Evolutionary conservation across 202 grass and related monocot species (phyloP), one percentile per base, ranked within the genome.

Genomic region (Tripidium arundinaceum): DNA sequence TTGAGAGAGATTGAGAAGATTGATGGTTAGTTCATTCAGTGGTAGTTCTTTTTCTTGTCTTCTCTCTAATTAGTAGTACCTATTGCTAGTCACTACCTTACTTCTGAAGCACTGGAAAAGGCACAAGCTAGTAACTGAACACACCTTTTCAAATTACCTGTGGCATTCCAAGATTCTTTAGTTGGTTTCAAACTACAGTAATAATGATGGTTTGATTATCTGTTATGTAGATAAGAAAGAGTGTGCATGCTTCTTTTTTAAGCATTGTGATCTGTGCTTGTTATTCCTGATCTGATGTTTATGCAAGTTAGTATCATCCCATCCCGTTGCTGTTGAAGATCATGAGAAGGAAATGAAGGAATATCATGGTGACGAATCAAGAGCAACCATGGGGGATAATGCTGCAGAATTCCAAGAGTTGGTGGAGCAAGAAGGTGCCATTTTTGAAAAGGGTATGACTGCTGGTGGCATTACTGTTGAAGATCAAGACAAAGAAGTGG

Each of bases 241-340:
- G 1, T 40, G 12, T 10, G 11, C 21, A 16, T 4, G 11, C 14
- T 24, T 28, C 11, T 45, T 38, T 59, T 45, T 31, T 41, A 40
- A 13, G 49, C 11, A 65, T 46, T 46, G 14, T 59, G 38, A 75
- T 68, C 28, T 77, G 22, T 37, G 58, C 38, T 24, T 59, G 18
- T 18, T 38, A 21, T 38, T 75, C 4, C 13, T 45, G 12, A 47
- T 47, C 15, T 61, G 49, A 45, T 26, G 16, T 37, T 80, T 68
- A 47, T 70, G 18, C 57, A 57, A 55, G 36, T 47, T 73, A 85
- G 60, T 41, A 80, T 80, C 76, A 65, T 84, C 76, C 86, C 86
- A 88, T 43, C 76, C 76, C 33, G 70, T 65, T 85, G 43, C 67
- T 72, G 36, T 72, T 28, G 75, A 84, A 39, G 42, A 62, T 65